A percentile compares a stretch with the other conserved stretches of the same genome.
These are phyloP conservation scores for Hansfordia pulvinata DNA, from an alignment of 2,329 filamentous ascomycete species.

Conservation along the genomic window DNA sequence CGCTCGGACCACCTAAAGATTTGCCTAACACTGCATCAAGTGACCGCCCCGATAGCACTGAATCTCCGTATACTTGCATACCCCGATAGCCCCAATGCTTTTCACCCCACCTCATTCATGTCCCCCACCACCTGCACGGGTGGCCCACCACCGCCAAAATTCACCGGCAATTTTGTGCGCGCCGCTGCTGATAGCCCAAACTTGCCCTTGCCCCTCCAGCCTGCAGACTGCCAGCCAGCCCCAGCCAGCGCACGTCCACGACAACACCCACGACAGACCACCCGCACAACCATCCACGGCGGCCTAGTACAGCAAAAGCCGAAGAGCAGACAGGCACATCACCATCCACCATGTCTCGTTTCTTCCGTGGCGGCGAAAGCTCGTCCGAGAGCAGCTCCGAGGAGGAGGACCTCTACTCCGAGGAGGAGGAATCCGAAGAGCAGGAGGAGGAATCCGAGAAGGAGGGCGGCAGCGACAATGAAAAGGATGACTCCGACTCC, in stretches of 20 bases:
- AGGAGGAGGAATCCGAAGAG: slow-evolving; percentile 50
- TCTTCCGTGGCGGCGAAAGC: slow-evolving; percentile 90
- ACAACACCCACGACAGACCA: slow-evolving; percentile 1
- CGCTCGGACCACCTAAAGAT: no score
- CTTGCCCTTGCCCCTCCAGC: slow-evolving; percentile 1
- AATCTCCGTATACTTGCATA: no score
- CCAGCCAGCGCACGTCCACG: slow-evolving; percentile 1
- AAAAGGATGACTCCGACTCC: slow-evolving; percentile 37
- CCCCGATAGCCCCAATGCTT: no score
- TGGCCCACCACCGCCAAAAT: no score
- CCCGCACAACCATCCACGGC: slow-evolving; percentile 2
- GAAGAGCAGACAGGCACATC: slow-evolving; percentile 3
- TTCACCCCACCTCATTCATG: no score
- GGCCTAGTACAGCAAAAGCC: background rate
- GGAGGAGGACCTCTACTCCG: slow-evolving; percentile 87
- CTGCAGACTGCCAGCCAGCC: background rate
- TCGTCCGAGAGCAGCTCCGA: slow-evolving; percentile 92
- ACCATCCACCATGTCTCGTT: slow-evolving; percentile 69
- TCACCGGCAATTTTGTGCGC: background rate
- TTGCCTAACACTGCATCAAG: no score
- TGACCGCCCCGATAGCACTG: no score
- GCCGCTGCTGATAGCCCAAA: slow-evolving; percentile 1
- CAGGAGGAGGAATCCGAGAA: slow-evolving; percentile 39
- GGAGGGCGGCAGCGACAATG: slow-evolving; percentile 37
- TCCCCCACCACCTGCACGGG: no score